Conservation (phyloP, 1,139 yeast genomes). For the Lodderomyces theae region DNA sequence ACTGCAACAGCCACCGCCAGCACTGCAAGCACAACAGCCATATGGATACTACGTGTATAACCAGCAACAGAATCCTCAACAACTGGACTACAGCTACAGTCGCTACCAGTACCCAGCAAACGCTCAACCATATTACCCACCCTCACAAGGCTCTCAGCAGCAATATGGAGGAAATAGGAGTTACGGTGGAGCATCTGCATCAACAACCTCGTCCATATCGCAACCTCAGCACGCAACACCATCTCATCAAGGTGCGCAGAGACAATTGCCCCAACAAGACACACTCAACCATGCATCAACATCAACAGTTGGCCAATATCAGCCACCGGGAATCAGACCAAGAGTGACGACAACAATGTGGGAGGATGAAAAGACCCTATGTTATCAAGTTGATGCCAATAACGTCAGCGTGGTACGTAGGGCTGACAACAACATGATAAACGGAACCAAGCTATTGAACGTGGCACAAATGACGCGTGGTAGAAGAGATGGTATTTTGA, state of each 20-base stretch:
- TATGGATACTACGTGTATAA: constrained; percentile 24
- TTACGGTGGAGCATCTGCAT: constrained; percentile 9
- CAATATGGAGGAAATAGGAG: constrained; percentile 16
- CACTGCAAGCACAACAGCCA: constrained; percentile 15
- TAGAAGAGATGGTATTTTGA: constrained; percentile 58
- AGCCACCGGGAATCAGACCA: constrained; percentile 63
- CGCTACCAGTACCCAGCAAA: constrained; percentile 3
- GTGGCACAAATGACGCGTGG: constrained; percentile 60
- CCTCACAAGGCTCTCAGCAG: constrained; percentile 15
- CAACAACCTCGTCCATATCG: constrained; percentile 5
- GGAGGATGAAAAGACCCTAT: constrained; percentile 94
- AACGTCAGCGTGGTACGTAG: constrained; percentile 89
- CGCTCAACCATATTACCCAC: constrained; percentile 10
- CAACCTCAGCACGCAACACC: constrained; percentile 6
- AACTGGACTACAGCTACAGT: constrained; percentile 11
- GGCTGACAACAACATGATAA: constrained; percentile 91
- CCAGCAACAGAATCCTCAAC: constrained; percentile 16
- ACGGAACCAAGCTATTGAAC: constrained; percentile 77
- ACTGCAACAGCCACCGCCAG: constrained; percentile 10
- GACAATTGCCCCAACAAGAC: constrained; percentile 18
- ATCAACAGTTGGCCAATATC: constrained; percentile 46
- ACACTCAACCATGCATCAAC: constrained; percentile 24
- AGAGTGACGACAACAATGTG: constrained; percentile 93
- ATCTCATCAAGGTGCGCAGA: constrained; percentile 11
- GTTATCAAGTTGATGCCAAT: constrained; percentile 94